Percentiles rank a stretch among this genome's conserved stretches.
Conservation (phyloP, 2,329 filamentous ascomycete genomes). For the Penicillium janthinellum region DNA sequence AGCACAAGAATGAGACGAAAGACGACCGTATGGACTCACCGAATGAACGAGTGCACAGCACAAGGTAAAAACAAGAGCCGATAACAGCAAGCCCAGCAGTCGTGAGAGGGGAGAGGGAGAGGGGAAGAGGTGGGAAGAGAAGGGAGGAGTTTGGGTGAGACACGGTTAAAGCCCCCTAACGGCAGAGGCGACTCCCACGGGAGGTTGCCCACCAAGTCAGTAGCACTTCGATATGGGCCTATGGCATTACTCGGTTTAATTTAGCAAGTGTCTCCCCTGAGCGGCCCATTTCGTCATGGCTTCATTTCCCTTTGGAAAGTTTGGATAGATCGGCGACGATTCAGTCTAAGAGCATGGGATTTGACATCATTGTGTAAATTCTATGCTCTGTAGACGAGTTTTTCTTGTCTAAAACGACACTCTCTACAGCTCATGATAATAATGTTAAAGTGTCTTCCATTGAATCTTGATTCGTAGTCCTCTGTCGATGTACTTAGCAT, state of each 20-base stretch:
- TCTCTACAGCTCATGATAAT: too few species aligned
- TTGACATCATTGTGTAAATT: background rate
- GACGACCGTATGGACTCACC: conserved; percentile 3
- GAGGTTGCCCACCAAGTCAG: background rate
- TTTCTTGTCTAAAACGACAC: too few species aligned
- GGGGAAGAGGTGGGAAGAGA: conserved; percentile 4
- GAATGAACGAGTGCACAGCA: conserved; percentile 28
- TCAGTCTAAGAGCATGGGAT: background rate
- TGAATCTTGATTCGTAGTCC: background rate
- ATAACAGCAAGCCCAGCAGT: conserved; percentile 1
- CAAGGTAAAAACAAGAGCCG: conserved; percentile 9
- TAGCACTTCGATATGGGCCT: too few species aligned
- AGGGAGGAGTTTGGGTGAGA: background rate
- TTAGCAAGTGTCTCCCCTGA: background rate
- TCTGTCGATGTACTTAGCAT: background rate
- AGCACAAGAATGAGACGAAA: background rate
- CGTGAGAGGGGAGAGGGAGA: background rate
- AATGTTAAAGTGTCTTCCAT: background rate
- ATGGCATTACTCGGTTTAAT: background rate
- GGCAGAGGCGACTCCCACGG: background rate
- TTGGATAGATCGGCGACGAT: background rate
- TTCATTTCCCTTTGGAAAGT: background rate
- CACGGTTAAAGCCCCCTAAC: conserved; percentile 1
- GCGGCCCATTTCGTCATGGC: background rate
- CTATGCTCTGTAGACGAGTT: background rate